phyloP scores from a whole-genome alignment of 2,329 filamentous ascomycete species.

The Geosmithia morbida region DNA sequence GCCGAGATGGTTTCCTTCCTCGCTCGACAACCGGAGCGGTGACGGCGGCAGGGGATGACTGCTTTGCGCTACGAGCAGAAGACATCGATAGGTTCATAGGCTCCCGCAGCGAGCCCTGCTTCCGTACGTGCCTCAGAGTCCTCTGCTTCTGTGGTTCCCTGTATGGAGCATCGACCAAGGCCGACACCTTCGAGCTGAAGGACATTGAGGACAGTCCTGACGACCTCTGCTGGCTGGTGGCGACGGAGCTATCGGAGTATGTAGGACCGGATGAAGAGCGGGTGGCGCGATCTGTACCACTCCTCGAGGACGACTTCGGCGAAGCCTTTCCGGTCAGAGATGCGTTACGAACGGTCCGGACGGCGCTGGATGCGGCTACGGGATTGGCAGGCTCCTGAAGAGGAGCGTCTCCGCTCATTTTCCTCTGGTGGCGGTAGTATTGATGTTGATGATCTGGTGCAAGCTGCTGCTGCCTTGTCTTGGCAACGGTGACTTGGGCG shows the following conservation, averaged over 20 bases:
- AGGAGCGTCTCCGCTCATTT: conserved; percentile 14
- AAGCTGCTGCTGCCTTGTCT: conserved; percentile 32
- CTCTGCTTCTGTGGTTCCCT: conserved; percentile 27
- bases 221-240: conserved; percentile 29
- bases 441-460: conserved; percentile 30
- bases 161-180: conserved; percentile 28
- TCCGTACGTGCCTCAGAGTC: conserved; percentile 47
- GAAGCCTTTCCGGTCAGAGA: conserved; percentile 32
- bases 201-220: conserved; percentile 42
- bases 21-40: not conserved
- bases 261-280: conserved; percentile 14
- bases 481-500: conserved; percentile 34
- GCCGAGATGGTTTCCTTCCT: not conserved
- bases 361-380: conserved; percentile 35
- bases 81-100: conserved; percentile 11
- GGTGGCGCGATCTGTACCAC: conserved; percentile 8
- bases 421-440: conserved; percentile 22
- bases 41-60: not conserved
- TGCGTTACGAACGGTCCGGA: conserved; percentile 31
- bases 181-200: conserved; percentile 38
- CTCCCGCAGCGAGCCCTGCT: conserved; percentile 35
- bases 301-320: conserved; percentile 19
- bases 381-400: conserved; percentile 26
- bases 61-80: not conserved
- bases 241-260: conserved; percentile 22